Percentiles rank a stretch among this genome's conserved stretches.
phyloP scores from a whole-genome alignment of 2,329 filamentous ascomycete species.

The Tolypocladium tropicale region DNA sequence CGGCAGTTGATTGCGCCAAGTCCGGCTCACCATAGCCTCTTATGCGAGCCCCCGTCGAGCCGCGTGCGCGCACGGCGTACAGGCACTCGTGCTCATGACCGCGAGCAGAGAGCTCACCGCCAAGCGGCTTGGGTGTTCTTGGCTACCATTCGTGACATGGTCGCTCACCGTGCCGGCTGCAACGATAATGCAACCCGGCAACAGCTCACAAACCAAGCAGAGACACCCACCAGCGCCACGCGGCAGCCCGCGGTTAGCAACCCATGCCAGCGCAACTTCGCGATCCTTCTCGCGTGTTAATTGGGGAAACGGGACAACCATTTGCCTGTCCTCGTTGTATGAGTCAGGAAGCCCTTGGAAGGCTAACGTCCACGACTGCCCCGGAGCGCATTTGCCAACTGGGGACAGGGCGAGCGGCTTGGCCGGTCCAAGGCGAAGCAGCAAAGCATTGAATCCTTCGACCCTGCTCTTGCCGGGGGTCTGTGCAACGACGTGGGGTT shows the following conservation, averaged over 20 bases:
- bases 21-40: neutral
- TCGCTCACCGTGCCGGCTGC: neutral
- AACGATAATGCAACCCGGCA: neutral
- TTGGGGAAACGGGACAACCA: no score
- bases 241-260: neutral
- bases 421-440: neutral
- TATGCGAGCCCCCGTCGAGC: no score
- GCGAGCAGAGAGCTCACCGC: neutral
- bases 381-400: no score
- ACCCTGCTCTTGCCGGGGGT: no score
- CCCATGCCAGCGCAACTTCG: neutral
- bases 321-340: no score
- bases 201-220: neutral
- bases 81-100: neutral
- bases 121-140: neutral
- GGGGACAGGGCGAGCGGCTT: no score
- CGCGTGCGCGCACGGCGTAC: neutral
- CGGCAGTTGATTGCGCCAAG: neutral
- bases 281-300: no score
- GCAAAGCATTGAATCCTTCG: neutral
- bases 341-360: no score
- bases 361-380: no score
- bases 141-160: neutral
- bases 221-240: neutral
- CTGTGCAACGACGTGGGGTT: neutral